Evolutionary conservation across 2,329 filamentous ascomycete species (phyloP), one percentile per base, ranked within the genome.

Genomic region (Ploettnerulaceae sp.): DNA sequence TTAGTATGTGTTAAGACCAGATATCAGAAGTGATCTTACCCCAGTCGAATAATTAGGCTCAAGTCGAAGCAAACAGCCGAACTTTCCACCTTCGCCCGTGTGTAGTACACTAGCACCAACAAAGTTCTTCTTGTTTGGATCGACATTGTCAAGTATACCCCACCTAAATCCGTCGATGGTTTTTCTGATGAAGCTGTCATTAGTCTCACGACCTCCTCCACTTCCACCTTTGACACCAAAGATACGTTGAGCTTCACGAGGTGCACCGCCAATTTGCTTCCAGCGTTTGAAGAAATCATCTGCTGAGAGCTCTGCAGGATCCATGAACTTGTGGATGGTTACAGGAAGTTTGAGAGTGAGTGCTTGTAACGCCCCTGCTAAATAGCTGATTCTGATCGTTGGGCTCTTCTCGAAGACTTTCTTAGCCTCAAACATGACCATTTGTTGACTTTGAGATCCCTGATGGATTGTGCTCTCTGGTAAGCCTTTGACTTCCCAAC

Each of bases 221-320:
- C 69, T 74, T 21, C 74, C 75, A 1, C 64, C 65, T 1, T 71
- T 68, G 8, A 91, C 65, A 0, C 83, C 81, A 66, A 98, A 94
- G 24, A 97, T 89, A 37, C 78, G 78, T 65, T 98, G 93, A 0
- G 87, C 83, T 67, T 98, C 94, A 22, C 94, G 79, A 1, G 90
- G 84, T 1, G 81, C 80, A 4, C 86, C 89, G 9, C 93, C 93
- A 59, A 98, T 97, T 69, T 98, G 93, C 74, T 95, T 94, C 93
- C 93, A 98, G 41, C 94, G 77, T 74, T 94, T 96, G 78, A 98
- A 98, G 69, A 97, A 98, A 64, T 98, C 93, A 42, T 98, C 93
- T 0, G 84, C 81, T 5, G 79, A 79, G 29, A 98, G 73, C 47
- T 93, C 84, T 0, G 93, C 90, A 0, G 87, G 81, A 53, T 96